Base-by-base conservation (phyloP, 2,329 filamentous ascomycete species). In the Exophiala phaeomuriformis region DNA sequence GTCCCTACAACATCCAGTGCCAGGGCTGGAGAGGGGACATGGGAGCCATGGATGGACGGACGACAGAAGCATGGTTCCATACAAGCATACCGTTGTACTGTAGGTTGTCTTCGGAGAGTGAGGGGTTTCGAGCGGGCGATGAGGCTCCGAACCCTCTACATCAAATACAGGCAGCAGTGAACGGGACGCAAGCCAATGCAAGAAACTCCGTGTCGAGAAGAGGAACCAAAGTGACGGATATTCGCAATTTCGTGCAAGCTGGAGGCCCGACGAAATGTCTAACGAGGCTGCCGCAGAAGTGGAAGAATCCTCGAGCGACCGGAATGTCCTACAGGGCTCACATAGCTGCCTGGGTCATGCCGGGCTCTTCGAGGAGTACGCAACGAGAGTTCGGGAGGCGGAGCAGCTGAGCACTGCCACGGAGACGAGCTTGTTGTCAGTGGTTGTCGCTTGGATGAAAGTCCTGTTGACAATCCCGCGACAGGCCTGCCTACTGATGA, bases 331-430 rank as follows among this genome's bases (percentile, higher is more conserved):
- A 9, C 42, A 45, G 31, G 42, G 19, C 19, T 19, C 19, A 19
- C 19, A 19, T 19, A 19, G 19, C 19, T 19, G 19, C 19, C 19
- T 19, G 19, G 19, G 19, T 5, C 19, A 27, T 41, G 36, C 36
- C 10, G 36, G 36, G 36, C 6, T 8, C 19, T 2, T 5, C 6
- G 6, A 12, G 5, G 32, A 33, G 44, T 30, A 35, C 44, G 36
- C 10, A n/a, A 41, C 39, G 5, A 41, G 28, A 28, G 12, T 41
- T 41, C 9, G 12, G 19, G 45, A 28, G 45, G 35, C 27, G 36
- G 45, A 48, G 19, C 27, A 8, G 31, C 32, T 48, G 46, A 45
- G 39, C 39, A 41, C 39, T 41, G 39, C 39, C 39, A 41, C 39
- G 6, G 12, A 41, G 7, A 39, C 1, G 39, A 10, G 39, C 39